Base-by-base conservation (phyloP, 805 yeast species). In the Myxozyma neotropica region DNA sequence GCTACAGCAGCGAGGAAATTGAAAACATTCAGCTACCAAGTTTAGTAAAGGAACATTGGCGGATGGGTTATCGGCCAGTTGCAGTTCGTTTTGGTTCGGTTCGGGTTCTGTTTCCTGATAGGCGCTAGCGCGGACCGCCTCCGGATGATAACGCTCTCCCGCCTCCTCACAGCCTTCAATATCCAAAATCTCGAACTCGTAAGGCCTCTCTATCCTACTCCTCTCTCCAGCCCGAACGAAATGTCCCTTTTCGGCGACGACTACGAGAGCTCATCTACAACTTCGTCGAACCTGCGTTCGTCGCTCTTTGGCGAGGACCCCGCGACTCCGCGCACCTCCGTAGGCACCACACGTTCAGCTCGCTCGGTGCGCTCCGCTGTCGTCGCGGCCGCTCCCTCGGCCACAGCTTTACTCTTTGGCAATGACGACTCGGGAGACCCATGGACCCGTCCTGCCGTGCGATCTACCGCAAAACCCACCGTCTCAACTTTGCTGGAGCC, bases 161-260 rank as follows among this genome's bases (percentile, higher is more conserved):
- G 33, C 44, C 43, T 27, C 39, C 43, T 51, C 38, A 21, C 35
- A 4, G 17, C n/a, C 35, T 27, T 24, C 29, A 29, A 29, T 29
- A 29, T 29, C 33, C 33, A 7, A 6, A 10, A 29, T 39, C 43
- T 12, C 23, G 8, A 10, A n/a, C 19, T 23, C 23, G 29, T 21
- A 35, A 29, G 15, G 23, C 19, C 19, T n/a, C 38, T 48, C 23
- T 43, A 29, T 44, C 47, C 47, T 36, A 26, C 47, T 29, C 27
- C 15, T 42, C 43, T 4, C 35, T 33, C 17, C 40, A 7, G 27
- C 19, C n/a, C 17, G 8, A 23, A 21, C 39, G 13, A 26, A 29
- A 65, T 65, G 68, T 65, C 68, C 24, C 54, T 65, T 23, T 66
- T 66, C 23, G 68, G 68, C 31, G 68, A 66, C 59, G 68, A 65